These are phyloP conservation scores for Gracilaria caudata DNA, from an alignment of 23 red algal genomes.

Conservation along the genomic window DNA sequence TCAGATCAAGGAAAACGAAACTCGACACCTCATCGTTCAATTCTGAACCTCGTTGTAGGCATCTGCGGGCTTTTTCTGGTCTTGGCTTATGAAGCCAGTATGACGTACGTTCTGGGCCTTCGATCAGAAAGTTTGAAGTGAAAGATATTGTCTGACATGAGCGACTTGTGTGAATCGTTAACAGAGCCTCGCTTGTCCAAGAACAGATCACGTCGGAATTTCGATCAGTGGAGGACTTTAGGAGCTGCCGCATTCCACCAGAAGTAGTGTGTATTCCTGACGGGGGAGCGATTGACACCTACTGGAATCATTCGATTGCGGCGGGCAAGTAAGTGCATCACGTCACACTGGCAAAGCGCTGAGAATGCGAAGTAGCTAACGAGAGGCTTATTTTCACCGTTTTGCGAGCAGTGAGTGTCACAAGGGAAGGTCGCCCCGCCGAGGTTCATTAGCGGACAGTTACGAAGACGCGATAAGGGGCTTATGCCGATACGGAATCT, in stretches of 20 bases:
- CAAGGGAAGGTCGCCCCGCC: not conserved
- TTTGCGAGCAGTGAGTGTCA: not conserved
- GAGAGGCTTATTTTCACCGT: not conserved
- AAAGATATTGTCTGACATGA: not conserved
- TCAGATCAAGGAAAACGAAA: not conserved
- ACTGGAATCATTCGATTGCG: slow-evolving; percentile 28
- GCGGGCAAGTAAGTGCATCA: slow-evolving; percentile 5
- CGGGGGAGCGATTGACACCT: slow-evolving; percentile 25
- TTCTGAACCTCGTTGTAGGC: slow-evolving; percentile 33
- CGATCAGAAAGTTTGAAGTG: not conserved
- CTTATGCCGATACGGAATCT: not conserved
- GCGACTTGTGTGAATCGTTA: not conserved
- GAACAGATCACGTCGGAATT: slow-evolving; percentile 15
- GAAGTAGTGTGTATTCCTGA: slow-evolving; percentile 36
- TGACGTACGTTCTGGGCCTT: slow-evolving; percentile 26
- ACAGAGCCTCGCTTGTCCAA: slow-evolving; percentile 44
- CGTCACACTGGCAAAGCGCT: not conserved
- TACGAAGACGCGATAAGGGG: not conserved
- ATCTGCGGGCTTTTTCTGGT: slow-evolving; percentile 20
- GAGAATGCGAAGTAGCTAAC: not conserved
- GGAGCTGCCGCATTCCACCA: slow-evolving; percentile 35
- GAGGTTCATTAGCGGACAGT: not conserved
- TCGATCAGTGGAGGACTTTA: slow-evolving; percentile 29
- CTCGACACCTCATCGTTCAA: not conserved
- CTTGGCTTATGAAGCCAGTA: slow-evolving; percentile 38